These are phyloP conservation scores for Neonectria ditissima DNA, from an alignment of 2,329 filamentous ascomycete species.

Conservation along the genomic window DNA sequence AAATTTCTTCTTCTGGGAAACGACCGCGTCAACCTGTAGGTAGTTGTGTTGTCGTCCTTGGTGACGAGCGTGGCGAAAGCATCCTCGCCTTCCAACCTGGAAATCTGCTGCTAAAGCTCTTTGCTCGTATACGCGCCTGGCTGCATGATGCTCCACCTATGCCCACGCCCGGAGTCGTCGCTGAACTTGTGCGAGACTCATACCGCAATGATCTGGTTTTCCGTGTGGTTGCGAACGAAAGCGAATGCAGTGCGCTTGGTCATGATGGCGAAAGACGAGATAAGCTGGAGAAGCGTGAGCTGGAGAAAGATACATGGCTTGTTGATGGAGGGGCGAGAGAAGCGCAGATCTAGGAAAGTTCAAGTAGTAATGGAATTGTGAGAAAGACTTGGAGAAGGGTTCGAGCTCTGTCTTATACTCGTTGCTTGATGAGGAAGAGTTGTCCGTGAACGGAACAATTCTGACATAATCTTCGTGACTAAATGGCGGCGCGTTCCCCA, in stretches of 20 bases:
- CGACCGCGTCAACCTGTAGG: slow-evolving; percentile 31
- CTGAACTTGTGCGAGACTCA: slow-evolving; percentile 34
- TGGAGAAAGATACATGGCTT: background rate
- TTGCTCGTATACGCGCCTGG: background rate
- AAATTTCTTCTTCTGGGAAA: background rate
- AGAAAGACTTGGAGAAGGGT: background rate
- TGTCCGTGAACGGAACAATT: background rate
- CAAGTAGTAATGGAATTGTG: background rate
- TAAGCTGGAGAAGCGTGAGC: background rate
- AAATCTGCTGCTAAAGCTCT: slow-evolving; percentile 33
- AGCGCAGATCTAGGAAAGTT: too few relatives aligned
- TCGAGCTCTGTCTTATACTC: background rate
- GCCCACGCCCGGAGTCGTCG: slow-evolving; percentile 28
- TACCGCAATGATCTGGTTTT: background rate
- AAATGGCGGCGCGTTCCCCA: background rate
- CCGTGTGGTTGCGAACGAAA: background rate
- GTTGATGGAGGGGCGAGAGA: background rate
- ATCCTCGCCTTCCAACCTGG: slow-evolving; percentile 22
- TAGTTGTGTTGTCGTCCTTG: slow-evolving; percentile 22
- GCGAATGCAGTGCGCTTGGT: slow-evolving; percentile 15
- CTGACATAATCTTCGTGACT: background rate
- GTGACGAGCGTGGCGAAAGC: slow-evolving; percentile 29
- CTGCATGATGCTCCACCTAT: slow-evolving; percentile 23
- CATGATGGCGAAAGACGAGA: slow-evolving; percentile 1
- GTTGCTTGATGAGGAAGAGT: background rate